Evolutionary conservation across 192 early-diverging fungal species (phyloP), one percentile per base, ranked within the genome.

Genomic region (Thoreauomyces humboldtii): DNA sequence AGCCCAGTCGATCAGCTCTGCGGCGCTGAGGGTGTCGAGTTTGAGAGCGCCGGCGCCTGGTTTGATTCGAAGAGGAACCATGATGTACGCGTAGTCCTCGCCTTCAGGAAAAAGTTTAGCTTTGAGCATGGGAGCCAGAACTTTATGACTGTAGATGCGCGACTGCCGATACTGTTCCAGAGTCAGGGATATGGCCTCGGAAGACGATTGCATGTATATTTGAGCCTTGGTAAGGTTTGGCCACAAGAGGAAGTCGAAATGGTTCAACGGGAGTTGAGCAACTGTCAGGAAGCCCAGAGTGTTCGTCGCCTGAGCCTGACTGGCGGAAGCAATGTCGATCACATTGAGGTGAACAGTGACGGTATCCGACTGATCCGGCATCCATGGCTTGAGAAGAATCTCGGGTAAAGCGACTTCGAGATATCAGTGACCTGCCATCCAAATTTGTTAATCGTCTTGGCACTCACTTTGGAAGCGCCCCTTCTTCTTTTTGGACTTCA

Each of bases 81-180:
- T 19, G 21, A 68, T 6, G 15, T 34, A 50, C 9, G 56, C 41
- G 33, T 68, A 52, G 0, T 68, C 57, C 17, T 31, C 34, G 4
- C 60, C 57, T 7, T 24, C 35, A 28, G 28, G 29, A 37, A 68
- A 68, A 5, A 66, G 0, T 28, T 22, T 66, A 17, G 29, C 45
- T 22, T 68, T 59, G 11, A 68, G 35, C 66, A 68, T 59, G 17
- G 66, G 44, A 47, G 57, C 25, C 1, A 68, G 46, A 7, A 68
- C 45, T 14, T 11, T 15, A 33, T 27, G 35, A 19, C 48, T 47
- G 58, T 68, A 68, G 14, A 15, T 51, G 22, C 35, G 19, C 4
- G 58, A 29, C 12, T 11, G n/a, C 12, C 37, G 14, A 37, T 60
- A 68, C 17, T 68, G 66, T 31, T 37, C 21, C 19, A n/a, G 4